Conservation (phyloP, 371 early-diverging fungal genomes). For the Chytridiales sp. region DNA sequence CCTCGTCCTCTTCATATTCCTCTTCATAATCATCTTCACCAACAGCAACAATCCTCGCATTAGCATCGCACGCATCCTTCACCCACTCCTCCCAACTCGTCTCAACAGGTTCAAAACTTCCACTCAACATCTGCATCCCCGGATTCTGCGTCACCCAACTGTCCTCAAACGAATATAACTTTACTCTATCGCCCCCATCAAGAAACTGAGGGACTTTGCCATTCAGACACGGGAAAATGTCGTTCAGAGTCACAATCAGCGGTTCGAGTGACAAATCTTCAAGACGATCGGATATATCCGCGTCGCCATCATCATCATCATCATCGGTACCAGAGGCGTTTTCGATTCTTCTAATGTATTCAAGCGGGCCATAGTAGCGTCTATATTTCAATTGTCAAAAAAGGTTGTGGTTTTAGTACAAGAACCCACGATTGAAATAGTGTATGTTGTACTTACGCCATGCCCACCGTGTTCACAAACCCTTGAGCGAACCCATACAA, state of each 20-base stretch:
- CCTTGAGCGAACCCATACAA: background rate
- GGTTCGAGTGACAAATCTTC: background rate
- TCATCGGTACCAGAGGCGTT: background rate
- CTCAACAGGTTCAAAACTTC: constrained; percentile 25
- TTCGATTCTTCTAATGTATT: background rate
- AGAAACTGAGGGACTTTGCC: background rate
- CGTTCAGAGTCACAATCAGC: background rate
- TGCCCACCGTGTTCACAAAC: background rate
- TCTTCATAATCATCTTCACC: background rate
- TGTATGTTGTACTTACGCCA: constrained; percentile 6
- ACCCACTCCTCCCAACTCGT: constrained; percentile 21
- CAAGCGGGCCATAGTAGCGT: background rate
- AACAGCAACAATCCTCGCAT: background rate
- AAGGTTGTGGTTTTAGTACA: no score
- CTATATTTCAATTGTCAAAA: background rate
- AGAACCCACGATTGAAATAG: no score
- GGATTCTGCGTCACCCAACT: constrained; percentile 30
- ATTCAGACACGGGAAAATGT: constrained; percentile 1
- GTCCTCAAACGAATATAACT: constrained; percentile 2
- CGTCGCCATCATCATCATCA: constrained; percentile 6
- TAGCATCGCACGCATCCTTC: constrained; percentile 14
- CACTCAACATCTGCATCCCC: constrained; percentile 23
- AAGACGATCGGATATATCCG: background rate
- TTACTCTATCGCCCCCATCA: background rate
- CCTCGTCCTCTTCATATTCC: background rate